Base-by-base conservation (phyloP, 2,329 filamentous ascomycete species). In the Penicillium sp. region DNA sequence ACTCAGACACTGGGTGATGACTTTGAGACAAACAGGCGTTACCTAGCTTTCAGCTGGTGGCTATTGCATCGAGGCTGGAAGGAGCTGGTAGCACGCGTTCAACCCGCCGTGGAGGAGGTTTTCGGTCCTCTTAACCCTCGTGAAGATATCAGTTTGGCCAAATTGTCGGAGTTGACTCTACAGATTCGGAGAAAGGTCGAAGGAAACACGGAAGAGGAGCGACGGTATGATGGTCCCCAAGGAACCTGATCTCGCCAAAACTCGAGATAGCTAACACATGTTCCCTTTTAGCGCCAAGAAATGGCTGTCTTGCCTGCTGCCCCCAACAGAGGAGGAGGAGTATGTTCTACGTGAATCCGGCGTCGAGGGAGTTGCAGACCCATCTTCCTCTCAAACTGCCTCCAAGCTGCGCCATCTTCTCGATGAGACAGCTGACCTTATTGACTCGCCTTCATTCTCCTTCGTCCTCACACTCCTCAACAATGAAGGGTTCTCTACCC, bases 1-100 rank as follows among this genome's bases (percentile, higher is more conserved):
- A 91, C 94, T 58, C 90, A 93, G 70, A 86, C 88, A 4, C 93
- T 96, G 74, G 93, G 93, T 49, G 94, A 91, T 76, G 95, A 99
- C 77, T 97, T 97, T 69, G 93, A 97, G 77, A 96, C 93, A 37
- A 99, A 99, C 78, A 86, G 93, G 70, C 91, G 91, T 73, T 99
- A 98, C 74, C 84, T 99, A 53, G 96, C 93, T 44, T 96, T 98
- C 76, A 97, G 92, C 79, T 99, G 95, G 95, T 99, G 94, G 93
- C 82, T 99, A 51, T 83, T 99, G 53, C 94, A 99, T 79, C 88
- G 88, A 67, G 95, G 95, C 47, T 98, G 93, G 89, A 87, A 88
- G 67, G 88, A 93, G 61, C 81, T 98, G 60, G 90, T 93, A 85
- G 83, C 88, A 60, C 90, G 89, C 66, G 93, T 99, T 53, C 89